Evolutionary conservation across 306 rosid species (phyloP).

Genomic region (Inga laurina): DNA sequence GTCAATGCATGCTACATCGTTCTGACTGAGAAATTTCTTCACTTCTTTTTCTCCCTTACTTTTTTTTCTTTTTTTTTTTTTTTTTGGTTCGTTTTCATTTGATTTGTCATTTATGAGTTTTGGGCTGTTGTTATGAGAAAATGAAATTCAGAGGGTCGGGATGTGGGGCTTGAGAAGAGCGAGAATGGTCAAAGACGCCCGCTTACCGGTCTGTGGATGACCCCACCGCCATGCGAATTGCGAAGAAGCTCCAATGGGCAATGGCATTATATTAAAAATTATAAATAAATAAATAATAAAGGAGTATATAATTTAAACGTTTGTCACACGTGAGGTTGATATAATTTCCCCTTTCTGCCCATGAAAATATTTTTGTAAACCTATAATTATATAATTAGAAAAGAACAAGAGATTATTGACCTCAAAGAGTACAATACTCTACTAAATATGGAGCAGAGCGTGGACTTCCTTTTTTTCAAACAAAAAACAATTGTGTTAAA

Average conservation of each 20-base stretch:
- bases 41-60: background rate
- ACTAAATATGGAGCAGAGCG: too few species aligned
- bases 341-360: background rate
- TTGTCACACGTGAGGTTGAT: background rate
- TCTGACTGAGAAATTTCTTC: background rate
- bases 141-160: background rate
- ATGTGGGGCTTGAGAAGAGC: background rate
- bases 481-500: too few species aligned
- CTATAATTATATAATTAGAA: background rate
- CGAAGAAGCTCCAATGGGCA: background rate
- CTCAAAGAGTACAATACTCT: too few species aligned
- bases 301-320: background rate
- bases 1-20: background rate
- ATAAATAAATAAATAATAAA: too few species aligned
- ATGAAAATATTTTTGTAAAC: background rate
- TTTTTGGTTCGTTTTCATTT: background rate
- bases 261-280: too few species aligned
- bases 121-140: background rate
- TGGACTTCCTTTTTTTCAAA: too few species aligned
- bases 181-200: background rate
- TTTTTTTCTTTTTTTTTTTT: background rate
- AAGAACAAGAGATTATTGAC: too few species aligned
- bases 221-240: background rate
- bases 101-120: background rate
- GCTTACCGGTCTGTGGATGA: background rate